Conservation (phyloP, 2,329 filamentous ascomycete genomes). For the Phyllosticta capitalensis region DNA sequence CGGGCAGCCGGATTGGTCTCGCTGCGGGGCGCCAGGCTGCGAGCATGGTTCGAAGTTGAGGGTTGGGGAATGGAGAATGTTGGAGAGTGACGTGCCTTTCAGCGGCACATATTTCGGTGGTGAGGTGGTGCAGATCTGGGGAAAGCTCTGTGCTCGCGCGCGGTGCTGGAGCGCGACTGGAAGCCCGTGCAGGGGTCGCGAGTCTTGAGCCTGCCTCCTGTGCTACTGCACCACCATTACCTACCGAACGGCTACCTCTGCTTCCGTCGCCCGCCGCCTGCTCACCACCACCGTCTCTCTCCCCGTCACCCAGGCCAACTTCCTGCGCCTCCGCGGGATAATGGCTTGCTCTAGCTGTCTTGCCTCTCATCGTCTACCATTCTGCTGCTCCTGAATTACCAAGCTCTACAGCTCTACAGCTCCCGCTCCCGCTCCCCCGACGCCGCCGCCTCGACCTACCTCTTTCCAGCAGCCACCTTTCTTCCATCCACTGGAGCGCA, state of each 20-base stretch:
- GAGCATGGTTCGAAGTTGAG: not conserved
- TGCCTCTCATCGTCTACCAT: not conserved
- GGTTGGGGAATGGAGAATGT: no score
- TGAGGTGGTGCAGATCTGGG: slow-evolving; percentile 8
- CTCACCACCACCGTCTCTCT: not conserved
- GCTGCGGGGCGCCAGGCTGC: not conserved
- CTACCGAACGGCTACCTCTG: not conserved
- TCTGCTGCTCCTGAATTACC: slow-evolving; percentile 6
- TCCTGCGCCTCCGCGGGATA: slow-evolving; percentile 1
- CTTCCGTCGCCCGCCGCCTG: not conserved
- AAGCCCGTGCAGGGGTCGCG: no score
- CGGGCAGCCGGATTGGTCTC: not conserved
- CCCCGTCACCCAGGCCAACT: not conserved
- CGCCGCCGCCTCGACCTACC: not conserved
- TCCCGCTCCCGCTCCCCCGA: not conserved
- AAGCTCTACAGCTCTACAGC: slow-evolving; percentile 1
- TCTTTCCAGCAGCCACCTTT: not conserved
- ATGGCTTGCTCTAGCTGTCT: slow-evolving; percentile 6
- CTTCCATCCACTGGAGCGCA: not conserved
- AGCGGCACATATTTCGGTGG: not conserved
- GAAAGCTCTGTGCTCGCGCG: not conserved
- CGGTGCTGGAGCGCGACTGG: not conserved
- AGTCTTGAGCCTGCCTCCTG: not conserved
- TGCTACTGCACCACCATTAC: not conserved
- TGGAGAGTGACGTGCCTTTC: not conserved